Conservation (phyloP, 2,329 filamentous ascomycete species). For the Cryoendolithus antarcticus region DNA sequence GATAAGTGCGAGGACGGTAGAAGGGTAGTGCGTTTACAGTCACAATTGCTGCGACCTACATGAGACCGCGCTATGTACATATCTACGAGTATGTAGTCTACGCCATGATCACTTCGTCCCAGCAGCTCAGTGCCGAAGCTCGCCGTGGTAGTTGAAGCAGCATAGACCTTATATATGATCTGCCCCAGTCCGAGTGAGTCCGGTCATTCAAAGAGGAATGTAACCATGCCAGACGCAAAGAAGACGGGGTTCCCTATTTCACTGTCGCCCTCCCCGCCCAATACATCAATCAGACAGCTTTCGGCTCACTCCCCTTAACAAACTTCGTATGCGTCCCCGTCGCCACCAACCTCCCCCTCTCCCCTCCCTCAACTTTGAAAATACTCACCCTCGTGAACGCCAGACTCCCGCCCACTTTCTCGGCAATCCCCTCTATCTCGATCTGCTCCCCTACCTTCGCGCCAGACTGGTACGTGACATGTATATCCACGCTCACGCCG, state of each 20-base stretch:
- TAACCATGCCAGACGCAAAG: slow-evolving; percentile 53
- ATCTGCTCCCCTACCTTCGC: slow-evolving; percentile 53
- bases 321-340: slow-evolving; percentile 60
- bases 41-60: too few relatives aligned
- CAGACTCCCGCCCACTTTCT: slow-evolving; percentile 54
- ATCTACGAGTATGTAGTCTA: slow-evolving; percentile 1
- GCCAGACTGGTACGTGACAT: slow-evolving; percentile 55
- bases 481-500: slow-evolving; percentile 63
- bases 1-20: too few relatives aligned
- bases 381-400: slow-evolving; percentile 58
- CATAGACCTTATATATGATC: slow-evolving; percentile 3
- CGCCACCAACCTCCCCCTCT: slow-evolving; percentile 42
- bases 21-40: too few relatives aligned
- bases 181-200: slow-evolving; percentile 56
- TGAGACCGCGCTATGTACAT: too few relatives aligned
- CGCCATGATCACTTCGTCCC: background rate
- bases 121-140: slow-evolving; percentile 3
- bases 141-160: slow-evolving; percentile 3
- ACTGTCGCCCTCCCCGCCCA: too few relatives aligned
- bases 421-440: slow-evolving; percentile 54
- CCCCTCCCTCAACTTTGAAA: slow-evolving; percentile 42
- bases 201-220: slow-evolving; percentile 44
- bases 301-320: slow-evolving; percentile 30
- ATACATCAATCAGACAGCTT: slow-evolving; percentile 8
- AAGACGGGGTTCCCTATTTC: slow-evolving; percentile 58